Base-by-base conservation (phyloP, 2,329 filamentous ascomycete species). In the Calycina marina region DNA sequence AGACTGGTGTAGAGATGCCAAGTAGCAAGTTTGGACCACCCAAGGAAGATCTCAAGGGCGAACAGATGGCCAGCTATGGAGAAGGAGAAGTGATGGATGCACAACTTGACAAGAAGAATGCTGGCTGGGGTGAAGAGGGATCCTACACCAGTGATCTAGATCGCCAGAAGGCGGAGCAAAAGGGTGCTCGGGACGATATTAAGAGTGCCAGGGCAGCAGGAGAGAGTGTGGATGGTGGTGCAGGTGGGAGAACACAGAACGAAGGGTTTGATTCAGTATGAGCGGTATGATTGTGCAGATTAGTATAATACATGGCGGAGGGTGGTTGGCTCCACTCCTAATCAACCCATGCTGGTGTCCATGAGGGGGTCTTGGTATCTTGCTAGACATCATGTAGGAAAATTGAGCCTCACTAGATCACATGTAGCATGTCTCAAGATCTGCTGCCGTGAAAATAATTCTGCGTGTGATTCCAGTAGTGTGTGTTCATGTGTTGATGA, bases 151-250 rank as follows among this genome's bases (percentile, higher is more conserved):
- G 40, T 31, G 37, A 45, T 38, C 32, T 53, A 36, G 50, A 52
- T 18, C 45, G 45, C 31, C 45, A 49, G 28, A 55, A 52, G 40
- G 43, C 34, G 20, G 50, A 54, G 39, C 50, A 53, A 35, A 44
- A 50, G 27, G 41, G 22, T 30, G 41, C 43, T 5, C 42, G 49
- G 29, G 48, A 50, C 16, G 37, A 43, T 11, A 42, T 51, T 18
- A 42, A 53, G 37, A 36, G 39, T 14, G 37, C 41, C 15, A 40
- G 48, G 29, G 35, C 34, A 15, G 31, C 29, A 12, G 53, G 51
- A 1, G 32, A 30, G 9, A 40, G 44, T 40, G 44, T 53, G 18
- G 48, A 49, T 40, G 48, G 48, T 18, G 47, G 49, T n/a, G 47
- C 40, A 22, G 47, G 39, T 24, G 37, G 40, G 5, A 43, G 48